These are phyloP conservation scores for Neoboletus subvelutipes DNA, from an alignment of 768 basidiomycete species.

Conservation along the genomic window DNA sequence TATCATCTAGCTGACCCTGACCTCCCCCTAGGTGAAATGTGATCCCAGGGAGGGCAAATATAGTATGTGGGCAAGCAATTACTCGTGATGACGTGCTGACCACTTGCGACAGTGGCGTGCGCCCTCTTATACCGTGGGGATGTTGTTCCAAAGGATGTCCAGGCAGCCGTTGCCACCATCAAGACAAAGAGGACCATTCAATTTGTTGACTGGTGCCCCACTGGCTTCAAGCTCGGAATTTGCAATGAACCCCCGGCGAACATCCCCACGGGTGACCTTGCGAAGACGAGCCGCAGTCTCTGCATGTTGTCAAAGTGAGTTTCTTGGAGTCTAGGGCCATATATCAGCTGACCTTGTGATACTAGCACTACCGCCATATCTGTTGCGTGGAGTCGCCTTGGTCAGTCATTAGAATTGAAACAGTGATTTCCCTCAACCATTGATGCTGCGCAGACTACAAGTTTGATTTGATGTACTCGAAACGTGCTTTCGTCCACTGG, in stretches of 20 bases:
- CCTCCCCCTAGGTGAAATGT: slow-evolving; percentile 58
- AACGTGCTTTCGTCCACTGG: slow-evolving; percentile 90
- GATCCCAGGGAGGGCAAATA: slow-evolving; percentile 99
- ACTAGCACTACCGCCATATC: slow-evolving; percentile 90
- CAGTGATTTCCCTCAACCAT: background rate
- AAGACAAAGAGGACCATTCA: slow-evolving; percentile 98
- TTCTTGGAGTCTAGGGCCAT: background rate
- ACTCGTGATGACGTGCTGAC: slow-evolving; percentile 10
- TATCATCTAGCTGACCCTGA: slow-evolving; percentile 3
- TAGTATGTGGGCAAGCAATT: slow-evolving; percentile 53
- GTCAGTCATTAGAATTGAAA: slow-evolving; percentile 33
- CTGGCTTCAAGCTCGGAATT: slow-evolving; percentile 97
- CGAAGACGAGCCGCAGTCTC: slow-evolving; percentile 88
- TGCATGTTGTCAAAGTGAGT: slow-evolving; percentile 94
- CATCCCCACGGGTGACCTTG: slow-evolving; percentile 93
- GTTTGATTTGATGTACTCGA: slow-evolving; percentile 97
- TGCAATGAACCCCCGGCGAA: slow-evolving; percentile 94
- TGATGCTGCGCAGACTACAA: slow-evolving; percentile 71
- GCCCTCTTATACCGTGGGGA: slow-evolving; percentile 93
- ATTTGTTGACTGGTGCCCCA: slow-evolving; percentile 98
- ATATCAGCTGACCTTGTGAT: slow-evolving; percentile 4
- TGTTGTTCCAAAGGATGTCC: slow-evolving; percentile 95
- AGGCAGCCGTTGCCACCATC: slow-evolving; percentile 88
- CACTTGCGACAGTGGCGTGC: slow-evolving; percentile 69
- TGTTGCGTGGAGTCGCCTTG: slow-evolving; percentile 88